phyloP scores from a whole-genome alignment of 1,284 basidiomycete genomes.

The Trichosporon sp. region DNA sequence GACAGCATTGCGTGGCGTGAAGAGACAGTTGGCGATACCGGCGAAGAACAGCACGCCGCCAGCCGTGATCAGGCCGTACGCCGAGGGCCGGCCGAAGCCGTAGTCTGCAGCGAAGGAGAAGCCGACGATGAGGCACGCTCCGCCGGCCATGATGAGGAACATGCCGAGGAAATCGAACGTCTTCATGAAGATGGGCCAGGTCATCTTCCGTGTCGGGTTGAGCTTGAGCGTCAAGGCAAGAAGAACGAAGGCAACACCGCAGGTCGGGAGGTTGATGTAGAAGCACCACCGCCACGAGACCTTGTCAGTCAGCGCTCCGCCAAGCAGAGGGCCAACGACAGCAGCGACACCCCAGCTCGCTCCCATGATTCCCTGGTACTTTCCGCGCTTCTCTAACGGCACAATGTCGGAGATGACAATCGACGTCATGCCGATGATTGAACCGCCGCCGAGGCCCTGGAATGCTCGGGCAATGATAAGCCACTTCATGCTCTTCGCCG shows the following conservation, averaged over 20 bases:
- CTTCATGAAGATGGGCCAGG: conserved; percentile 20
- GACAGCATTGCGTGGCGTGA: conserved; percentile 69
- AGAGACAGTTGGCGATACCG: conserved; percentile 61
- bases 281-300: conserved; percentile 30
- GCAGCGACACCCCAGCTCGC: conserved; percentile 47
- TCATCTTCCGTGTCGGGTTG: conserved; percentile 49
- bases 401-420: conserved; percentile 37
- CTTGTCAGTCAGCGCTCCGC: conserved; percentile 35
- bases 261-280: conserved; percentile 43
- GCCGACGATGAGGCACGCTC: conserved; percentile 71
- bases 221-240: conserved; percentile 78
- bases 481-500: conserved; percentile 38
- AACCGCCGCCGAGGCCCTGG: conserved; percentile 41
- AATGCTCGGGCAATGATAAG: conserved; percentile 37
- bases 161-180: conserved; percentile 46
- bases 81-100: conserved; percentile 50
- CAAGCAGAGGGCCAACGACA: conserved; percentile 48
- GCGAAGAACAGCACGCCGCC: conserved; percentile 59
- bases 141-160: conserved; percentile 62
- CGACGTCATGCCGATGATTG: conserved; percentile 28
- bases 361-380: conserved; percentile 49
- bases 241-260: conserved; percentile 57
- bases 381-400: conserved; percentile 36
- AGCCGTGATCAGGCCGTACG: conserved; percentile 67
- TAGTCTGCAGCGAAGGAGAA: conserved; percentile 52